Evolutionary conservation across 2,329 filamentous ascomycete species (phyloP).

Genomic region (Atkinsonella hypoxylon): DNA sequence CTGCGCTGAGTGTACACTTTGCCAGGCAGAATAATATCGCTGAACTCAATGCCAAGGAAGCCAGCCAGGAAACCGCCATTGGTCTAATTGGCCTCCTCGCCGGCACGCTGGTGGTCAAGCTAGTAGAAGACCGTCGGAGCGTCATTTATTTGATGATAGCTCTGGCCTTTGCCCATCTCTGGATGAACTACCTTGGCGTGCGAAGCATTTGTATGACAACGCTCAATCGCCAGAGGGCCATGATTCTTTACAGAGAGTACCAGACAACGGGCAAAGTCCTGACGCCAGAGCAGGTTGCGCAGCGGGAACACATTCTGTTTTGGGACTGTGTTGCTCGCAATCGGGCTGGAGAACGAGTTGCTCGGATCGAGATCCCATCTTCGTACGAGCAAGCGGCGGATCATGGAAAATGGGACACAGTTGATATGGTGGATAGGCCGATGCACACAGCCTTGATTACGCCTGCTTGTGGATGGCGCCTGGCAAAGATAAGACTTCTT

Average conservation of each 20-base stretch:
- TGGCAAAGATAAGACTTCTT: slow-evolving; percentile 22
- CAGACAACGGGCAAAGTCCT: slow-evolving; percentile 39
- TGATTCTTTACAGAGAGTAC: slow-evolving; percentile 57
- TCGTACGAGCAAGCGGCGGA: slow-evolving; percentile 27
- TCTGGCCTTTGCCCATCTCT: slow-evolving; percentile 65
- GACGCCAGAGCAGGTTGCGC: slow-evolving; percentile 52
- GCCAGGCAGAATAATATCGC: slow-evolving; percentile 76
- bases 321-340: slow-evolving; percentile 24
- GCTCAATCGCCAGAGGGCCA: slow-evolving; percentile 77
- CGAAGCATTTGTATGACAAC: slow-evolving; percentile 70
- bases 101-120: slow-evolving; percentile 70
- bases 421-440: slow-evolving; percentile 18
- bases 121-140: slow-evolving; percentile 54
- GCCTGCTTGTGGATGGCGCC: slow-evolving; percentile 10
- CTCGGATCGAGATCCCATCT: slow-evolving; percentile 28
- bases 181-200: slow-evolving; percentile 79
- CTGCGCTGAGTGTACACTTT: slow-evolving; percentile 85
- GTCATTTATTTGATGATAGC: slow-evolving; percentile 64
- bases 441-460: slow-evolving; percentile 19
- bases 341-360: slow-evolving; percentile 13
- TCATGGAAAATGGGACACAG: slow-evolving; percentile 8
- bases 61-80: slow-evolving; percentile 89
- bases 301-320: slow-evolving; percentile 50
- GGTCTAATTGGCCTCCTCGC: slow-evolving; percentile 77
- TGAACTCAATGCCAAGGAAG: slow-evolving; percentile 90